These are phyloP conservation scores for Vishniacozyma victoriae DNA, from an alignment of 768 basidiomycete species.

Conservation along the genomic window DNA sequence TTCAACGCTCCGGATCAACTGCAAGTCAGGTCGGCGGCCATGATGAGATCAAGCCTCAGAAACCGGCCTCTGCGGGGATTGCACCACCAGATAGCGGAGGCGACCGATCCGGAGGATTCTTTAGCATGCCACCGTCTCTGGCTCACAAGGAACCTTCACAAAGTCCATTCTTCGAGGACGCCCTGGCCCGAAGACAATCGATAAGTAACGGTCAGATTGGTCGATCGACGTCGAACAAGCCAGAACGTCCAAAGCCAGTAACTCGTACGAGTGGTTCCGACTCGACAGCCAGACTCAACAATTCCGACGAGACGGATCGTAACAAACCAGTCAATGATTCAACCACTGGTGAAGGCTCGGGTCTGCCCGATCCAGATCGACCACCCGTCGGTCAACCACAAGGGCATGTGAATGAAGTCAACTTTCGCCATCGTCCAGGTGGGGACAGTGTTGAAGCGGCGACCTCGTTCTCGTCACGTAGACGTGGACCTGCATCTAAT, in stretches of 20 bases:
- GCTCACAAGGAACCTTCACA: conserved; percentile 1
- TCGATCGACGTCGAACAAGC: background rate
- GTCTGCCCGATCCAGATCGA: conserved; percentile 20
- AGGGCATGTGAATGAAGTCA: conserved; percentile 9
- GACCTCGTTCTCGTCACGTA: conserved; percentile 9
- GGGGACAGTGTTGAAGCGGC: conserved; percentile 5
- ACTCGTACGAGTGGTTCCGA: too few species aligned
- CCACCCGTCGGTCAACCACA: conserved; percentile 35
- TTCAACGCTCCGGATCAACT: background rate
- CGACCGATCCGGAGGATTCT: conserved; percentile 7
- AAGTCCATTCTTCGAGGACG: conserved; percentile 19
- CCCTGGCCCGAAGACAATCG: conserved; percentile 10
- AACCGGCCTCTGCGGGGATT: background rate
- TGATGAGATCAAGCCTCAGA: background rate
- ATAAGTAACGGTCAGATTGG: conserved; percentile 2
- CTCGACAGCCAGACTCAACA: conserved; percentile 8
- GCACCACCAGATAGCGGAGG: background rate
- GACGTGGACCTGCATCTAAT: background rate
- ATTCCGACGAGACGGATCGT: background rate
- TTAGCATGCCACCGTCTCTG: conserved; percentile 8
- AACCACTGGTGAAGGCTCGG: conserved; percentile 20
- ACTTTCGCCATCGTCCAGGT: conserved; percentile 23
- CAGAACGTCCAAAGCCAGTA: background rate
- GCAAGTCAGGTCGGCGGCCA: background rate
- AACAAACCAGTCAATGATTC: conserved; percentile 19